A percentile compares a stretch with the other conserved stretches of the same genome.
Evolutionary conservation across 305 asterid genomes (phyloP).

Genomic region (Fraxinus dipetala): DNA sequence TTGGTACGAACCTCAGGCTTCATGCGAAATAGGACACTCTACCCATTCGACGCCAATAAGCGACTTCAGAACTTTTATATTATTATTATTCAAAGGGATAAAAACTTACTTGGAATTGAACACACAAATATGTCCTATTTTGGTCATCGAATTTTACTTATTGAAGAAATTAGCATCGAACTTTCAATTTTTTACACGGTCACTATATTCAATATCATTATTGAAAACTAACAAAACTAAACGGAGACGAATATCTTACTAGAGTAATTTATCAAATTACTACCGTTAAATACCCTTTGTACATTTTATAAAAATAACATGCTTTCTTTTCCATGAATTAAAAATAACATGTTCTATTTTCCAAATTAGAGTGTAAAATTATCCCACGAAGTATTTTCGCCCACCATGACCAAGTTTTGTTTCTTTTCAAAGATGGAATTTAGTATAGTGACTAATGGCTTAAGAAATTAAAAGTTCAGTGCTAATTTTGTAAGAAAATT

Average conservation of each 20-base stretch:
- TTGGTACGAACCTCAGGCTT: not conserved
- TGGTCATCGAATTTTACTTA: not conserved
- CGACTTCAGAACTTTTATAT: not conserved
- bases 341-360: not conserved
- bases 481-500: too few species aligned
- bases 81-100: not conserved
- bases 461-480: too few species aligned
- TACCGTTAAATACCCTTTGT: not conserved
- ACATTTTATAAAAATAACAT: not conserved
- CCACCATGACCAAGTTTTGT: too few species aligned
- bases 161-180: not conserved
- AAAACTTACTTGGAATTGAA: not conserved
- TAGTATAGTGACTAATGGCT: too few species aligned
- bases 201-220: not conserved
- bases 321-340: not conserved
- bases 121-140: not conserved
- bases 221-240: not conserved
- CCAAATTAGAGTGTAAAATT: not conserved
- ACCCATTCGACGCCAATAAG: not conserved
- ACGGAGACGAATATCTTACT: not conserved
- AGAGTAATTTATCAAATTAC: not conserved
- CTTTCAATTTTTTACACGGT: not conserved
- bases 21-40: not conserved
- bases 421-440: too few species aligned
- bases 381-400: too few species aligned